phyloP scores from a whole-genome alignment of 495 filamentous ascomycete species.

The Aspergillus heteromorphus region DNA sequence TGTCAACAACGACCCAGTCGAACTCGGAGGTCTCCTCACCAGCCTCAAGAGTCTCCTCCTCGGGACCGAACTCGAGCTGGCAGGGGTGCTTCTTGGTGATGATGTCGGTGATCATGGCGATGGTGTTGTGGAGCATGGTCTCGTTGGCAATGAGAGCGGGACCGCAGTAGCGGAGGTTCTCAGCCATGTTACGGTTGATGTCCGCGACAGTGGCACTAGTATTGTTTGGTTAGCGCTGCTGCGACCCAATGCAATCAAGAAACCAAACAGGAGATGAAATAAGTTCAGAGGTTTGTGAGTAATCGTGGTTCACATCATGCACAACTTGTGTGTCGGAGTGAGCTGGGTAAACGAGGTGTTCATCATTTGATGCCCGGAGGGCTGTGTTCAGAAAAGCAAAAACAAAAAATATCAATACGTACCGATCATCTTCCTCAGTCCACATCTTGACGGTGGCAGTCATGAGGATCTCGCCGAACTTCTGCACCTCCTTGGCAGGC shows the following conservation, averaged over 20 bases:
- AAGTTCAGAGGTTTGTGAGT: slow-evolving; percentile 35
- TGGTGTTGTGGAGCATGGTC: slow-evolving; percentile 56
- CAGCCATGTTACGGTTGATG: slow-evolving; percentile 92
- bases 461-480: slow-evolving; percentile 83
- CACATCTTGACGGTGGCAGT: slow-evolving; percentile 78
- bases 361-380: slow-evolving; percentile 59
- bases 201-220: slow-evolving; percentile 81
- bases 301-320: slow-evolving; percentile 86
- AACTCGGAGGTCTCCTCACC: slow-evolving; percentile 87
- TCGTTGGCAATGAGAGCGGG: slow-evolving; percentile 76
- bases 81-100: slow-evolving; percentile 87
- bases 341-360: slow-evolving; percentile 95
- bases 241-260: slow-evolving; percentile 7
- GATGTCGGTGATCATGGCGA: slow-evolving; percentile 61
- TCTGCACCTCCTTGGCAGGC: slow-evolving; percentile 68
- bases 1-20: slow-evolving; percentile 95
- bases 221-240: slow-evolving; percentile 36
- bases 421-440: slow-evolving; percentile 90
- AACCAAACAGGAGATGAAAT: slow-evolving; percentile 13
- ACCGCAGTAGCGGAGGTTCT: slow-evolving; percentile 85
- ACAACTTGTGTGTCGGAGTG: slow-evolving; percentile 85
- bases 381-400: slow-evolving; percentile 7
- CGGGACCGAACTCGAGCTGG: slow-evolving; percentile 81
- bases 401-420: slow-evolving; percentile 42
- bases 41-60: slow-evolving; percentile 61